These are phyloP conservation scores for Catharanthus roseus DNA, from an alignment of 257 asterid species.

Conservation along the genomic window DNA sequence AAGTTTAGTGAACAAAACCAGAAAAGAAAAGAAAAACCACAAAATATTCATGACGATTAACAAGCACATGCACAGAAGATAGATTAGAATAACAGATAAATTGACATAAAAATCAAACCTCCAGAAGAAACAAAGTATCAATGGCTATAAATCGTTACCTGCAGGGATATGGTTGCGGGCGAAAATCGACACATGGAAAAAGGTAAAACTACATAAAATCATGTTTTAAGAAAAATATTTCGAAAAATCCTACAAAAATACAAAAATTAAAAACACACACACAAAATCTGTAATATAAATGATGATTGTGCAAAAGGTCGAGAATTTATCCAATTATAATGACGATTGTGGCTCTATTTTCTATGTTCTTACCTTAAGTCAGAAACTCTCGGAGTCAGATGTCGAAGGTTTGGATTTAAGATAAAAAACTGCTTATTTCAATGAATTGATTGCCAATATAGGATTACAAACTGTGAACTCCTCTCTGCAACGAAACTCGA, in stretches of 20 bases:
- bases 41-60: neutral
- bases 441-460: slow-evolving; percentile 49
- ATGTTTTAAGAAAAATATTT: no score
- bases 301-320: no score
- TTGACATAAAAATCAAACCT: slow-evolving; percentile 2
- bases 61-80: neutral
- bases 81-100: slow-evolving; percentile 2
- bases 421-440: slow-evolving; percentile 48
- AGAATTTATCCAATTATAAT: no score
- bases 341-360: neutral
- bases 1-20: neutral
- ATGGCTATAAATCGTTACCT: slow-evolving; percentile 31
- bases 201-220: no score
- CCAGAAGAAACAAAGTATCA: neutral
- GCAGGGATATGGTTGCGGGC: slow-evolving; percentile 88
- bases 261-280: no score
- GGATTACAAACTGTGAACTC: slow-evolving; percentile 46
- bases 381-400: slow-evolving; percentile 58
- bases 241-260: no score
- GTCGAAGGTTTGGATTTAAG: slow-evolving; percentile 38
- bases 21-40: neutral
- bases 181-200: no score
- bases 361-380: slow-evolving; percentile 54
- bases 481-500: no score
- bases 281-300: no score